These are phyloP conservation scores for Lipomyces yamanashiensis DNA, from an alignment of 805 yeast species.

Conservation along the genomic window DNA sequence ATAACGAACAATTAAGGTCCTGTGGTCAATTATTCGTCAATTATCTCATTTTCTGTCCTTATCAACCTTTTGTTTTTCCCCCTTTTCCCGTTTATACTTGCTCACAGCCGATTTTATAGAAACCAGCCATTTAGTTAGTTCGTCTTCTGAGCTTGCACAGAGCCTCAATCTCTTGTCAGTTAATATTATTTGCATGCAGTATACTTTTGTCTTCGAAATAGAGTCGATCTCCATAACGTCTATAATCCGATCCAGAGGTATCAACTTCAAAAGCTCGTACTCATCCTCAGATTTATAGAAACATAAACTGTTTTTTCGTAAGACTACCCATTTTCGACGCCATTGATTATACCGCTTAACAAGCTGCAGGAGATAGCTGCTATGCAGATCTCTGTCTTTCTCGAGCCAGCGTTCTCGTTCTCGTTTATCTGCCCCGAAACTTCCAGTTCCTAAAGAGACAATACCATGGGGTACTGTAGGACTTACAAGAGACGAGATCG, in stretches of 20 bases:
- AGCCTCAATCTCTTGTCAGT: constrained; percentile 53
- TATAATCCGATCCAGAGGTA: constrained; percentile 47
- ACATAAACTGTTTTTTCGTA: constrained; percentile 50
- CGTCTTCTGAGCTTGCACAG: constrained; percentile 53
- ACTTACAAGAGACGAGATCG: not conserved
- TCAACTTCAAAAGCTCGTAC: constrained; percentile 44
- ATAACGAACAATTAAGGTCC: too few relatives aligned
- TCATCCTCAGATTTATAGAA: constrained; percentile 48
- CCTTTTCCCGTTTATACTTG: constrained; percentile 9
- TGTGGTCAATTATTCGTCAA: not conserved
- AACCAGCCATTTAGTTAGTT: constrained; percentile 55
- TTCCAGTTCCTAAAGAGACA: not conserved
- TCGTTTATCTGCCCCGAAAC: not conserved
- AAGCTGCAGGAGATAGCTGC: constrained; percentile 51
- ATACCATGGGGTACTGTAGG: not conserved
- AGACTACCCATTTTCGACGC: constrained; percentile 51
- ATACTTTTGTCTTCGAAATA: constrained; percentile 49
- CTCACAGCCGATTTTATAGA: constrained; percentile 46
- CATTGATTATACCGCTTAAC: constrained; percentile 55
- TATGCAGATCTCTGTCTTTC: constrained; percentile 49
- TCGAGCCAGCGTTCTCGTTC: constrained; percentile 23
- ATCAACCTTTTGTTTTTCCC: not conserved
- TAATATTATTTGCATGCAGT: constrained; percentile 56
- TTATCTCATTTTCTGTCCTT: not conserved
- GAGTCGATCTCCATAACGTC: constrained; percentile 60